phyloP scores from a whole-genome alignment of 2,329 filamentous ascomycete species.

The Colletotrichum filicis region DNA sequence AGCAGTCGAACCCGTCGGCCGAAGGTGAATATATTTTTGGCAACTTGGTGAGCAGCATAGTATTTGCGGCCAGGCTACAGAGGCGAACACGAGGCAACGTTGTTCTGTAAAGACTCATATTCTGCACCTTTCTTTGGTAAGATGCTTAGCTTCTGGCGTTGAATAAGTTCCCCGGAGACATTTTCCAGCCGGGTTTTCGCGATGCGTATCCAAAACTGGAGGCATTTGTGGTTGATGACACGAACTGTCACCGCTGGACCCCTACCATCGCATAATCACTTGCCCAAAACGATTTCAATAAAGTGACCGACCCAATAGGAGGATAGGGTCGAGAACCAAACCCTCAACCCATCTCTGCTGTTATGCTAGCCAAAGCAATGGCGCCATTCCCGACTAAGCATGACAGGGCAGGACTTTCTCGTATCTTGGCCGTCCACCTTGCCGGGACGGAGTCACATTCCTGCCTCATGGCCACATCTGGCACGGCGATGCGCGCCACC shows the following conservation, averaged over 20 bases:
- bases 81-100: background rate
- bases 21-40: background rate
- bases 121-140: background rate
- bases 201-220: background rate
- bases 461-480: slow-evolving; percentile 22
- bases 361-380: background rate
- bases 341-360: background rate
- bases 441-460: slow-evolving; percentile 16
- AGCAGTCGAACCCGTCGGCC: background rate
- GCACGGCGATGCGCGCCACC: slow-evolving; percentile 5
- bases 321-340: slow-evolving; percentile 1
- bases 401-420: slow-evolving; percentile 23
- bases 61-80: background rate
- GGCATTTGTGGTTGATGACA: slow-evolving; percentile 16
- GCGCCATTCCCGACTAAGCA: slow-evolving; percentile 18
- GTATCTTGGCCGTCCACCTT: slow-evolving; percentile 19
- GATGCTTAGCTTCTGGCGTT: background rate
- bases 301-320: slow-evolving; percentile 30
- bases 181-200: background rate
- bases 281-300: slow-evolving; percentile 30
- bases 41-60: background rate
- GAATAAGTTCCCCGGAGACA: background rate
- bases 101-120: background rate
- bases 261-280: slow-evolving; percentile 19
- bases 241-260: slow-evolving; percentile 12